Evolutionary conservation across 768 basidiomycete species (phyloP).

Genomic region (Phlebiopsis flavidoalba): DNA sequence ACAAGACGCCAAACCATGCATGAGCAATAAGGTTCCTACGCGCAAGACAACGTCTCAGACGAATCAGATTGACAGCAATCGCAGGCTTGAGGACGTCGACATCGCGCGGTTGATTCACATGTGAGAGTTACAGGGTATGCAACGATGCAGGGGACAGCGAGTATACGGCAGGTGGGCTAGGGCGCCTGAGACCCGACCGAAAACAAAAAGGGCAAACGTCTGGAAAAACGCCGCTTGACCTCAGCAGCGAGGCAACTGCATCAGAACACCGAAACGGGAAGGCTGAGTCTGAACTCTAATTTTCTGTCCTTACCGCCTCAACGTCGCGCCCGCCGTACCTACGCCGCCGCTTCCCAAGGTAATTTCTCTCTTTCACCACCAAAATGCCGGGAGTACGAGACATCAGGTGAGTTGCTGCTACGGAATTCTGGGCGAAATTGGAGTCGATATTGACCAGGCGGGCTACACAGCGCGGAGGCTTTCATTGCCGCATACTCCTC

Average conservation of each 20-base stretch:
- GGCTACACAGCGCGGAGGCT: slow-evolving; percentile 67
- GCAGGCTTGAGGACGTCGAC: not conserved
- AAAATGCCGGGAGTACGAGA: slow-evolving; percentile 83
- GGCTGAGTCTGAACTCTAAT: slow-evolving; percentile 30
- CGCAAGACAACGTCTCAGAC: not conserved
- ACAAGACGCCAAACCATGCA: not conserved
- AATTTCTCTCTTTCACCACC: slow-evolving; percentile 28
- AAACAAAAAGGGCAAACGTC: not conserved
- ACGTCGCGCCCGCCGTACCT: slow-evolving; percentile 44
- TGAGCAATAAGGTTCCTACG: not conserved
- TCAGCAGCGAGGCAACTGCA: slow-evolving; percentile 38
- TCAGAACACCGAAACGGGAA: slow-evolving; percentile 23
- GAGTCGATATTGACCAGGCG: slow-evolving; percentile 11
- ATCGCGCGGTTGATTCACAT: not conserved
- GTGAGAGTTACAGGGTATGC: not conserved
- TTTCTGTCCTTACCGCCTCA: slow-evolving; percentile 39
- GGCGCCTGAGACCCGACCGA: not conserved
- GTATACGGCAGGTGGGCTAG: not conserved
- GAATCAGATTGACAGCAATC: not conserved
- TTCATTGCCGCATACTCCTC: slow-evolving; percentile 94
- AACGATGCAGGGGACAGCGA: not conserved
- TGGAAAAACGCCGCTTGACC: slow-evolving; percentile 28
- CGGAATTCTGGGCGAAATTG: slow-evolving; percentile 9
- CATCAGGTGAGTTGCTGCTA: slow-evolving; percentile 49
- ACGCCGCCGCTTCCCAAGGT: slow-evolving; percentile 40